Evolutionary conservation across 805 yeast genomes (phyloP), one percentile per base, ranked within the genome.

Genomic region (Hanseniaspora lindneri): DNA sequence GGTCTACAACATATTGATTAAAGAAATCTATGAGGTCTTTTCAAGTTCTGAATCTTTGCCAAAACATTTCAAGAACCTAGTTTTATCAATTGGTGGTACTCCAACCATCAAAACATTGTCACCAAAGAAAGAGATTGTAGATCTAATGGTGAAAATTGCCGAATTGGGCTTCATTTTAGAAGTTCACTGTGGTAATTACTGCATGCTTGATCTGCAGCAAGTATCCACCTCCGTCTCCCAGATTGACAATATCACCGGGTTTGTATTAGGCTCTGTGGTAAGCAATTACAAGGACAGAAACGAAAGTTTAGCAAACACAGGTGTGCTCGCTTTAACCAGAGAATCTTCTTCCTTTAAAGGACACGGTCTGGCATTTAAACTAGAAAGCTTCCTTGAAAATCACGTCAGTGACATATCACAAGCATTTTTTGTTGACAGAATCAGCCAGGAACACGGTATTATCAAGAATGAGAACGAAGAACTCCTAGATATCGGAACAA

Each of bases 381-480:
- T 61, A n/a, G 62, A 77, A 1, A 48, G 61, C 25, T 54, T 56
- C 1, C 8, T 35, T 19, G 71, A 73, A 1, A 54, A 62, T 13
- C 66, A 66, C 1, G 2, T 7, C 4, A 11, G 10, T 13, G 37
- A 27, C 4, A 4, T n/a, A 30, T 74, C 67, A 55, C 74, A 71
- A 6, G 65, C 70, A 39, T 83, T 88, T 88, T 60, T 63, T 41
- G 76, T 83, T 11, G 82, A 77, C 30, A 69, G 87, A 54, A 61
- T 83, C 41, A 76, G 83, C 49, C 92, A 83, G 60, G 94, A 83
- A 57, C 94, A 83, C 58, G 94, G 92, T 10, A 77, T 83, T 35
- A 62, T 83, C 42, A 67, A 65, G n/a, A 79, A 83, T 2, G 54
- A 60, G 14, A 60, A 59, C 6, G 64, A 61, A 2, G 41, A 42